These are phyloP conservation scores for Trichophyton simii DNA, from an alignment of 2,329 filamentous ascomycete species.

Conservation along the genomic window DNA sequence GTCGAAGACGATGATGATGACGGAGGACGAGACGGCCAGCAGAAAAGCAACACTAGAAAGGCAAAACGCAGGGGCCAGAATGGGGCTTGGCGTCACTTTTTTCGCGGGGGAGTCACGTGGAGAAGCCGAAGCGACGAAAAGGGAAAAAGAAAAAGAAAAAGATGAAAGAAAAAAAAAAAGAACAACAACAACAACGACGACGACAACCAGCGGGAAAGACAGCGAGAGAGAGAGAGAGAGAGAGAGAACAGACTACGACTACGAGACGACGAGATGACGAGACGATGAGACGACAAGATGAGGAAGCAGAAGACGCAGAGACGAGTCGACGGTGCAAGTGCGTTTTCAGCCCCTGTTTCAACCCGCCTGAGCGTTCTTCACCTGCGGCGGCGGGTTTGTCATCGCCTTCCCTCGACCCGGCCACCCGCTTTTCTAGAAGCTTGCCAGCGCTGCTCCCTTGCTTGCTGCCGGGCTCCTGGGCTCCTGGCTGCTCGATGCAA, in stretches of 20 bases:
- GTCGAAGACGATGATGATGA: not conserved
- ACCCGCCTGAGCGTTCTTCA: not conserved
- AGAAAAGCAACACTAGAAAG: not conserved
- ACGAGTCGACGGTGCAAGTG: too few relatives aligned
- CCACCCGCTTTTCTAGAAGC: constrained; percentile 4
- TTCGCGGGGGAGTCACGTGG: not conserved
- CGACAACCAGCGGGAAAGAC: too few relatives aligned
- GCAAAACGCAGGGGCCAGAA: not conserved
- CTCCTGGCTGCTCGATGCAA: not conserved
- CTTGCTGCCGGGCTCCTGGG: not conserved
- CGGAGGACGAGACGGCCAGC: not conserved
- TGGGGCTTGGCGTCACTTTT: not conserved
- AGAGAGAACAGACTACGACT: not conserved
- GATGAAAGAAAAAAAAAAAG: too few relatives aligned
- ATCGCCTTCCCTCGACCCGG: constrained; percentile 2
- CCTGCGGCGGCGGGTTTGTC: not conserved
- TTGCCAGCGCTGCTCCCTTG: not conserved
- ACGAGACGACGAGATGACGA: not conserved
- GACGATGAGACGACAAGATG: not conserved
- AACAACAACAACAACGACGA: too few relatives aligned
- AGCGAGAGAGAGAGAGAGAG: too few relatives aligned
- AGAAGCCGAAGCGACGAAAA: too few relatives aligned
- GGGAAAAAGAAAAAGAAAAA: too few relatives aligned
- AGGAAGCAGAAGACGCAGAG: not conserved
- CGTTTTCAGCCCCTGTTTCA: not conserved